A percentile compares a stretch with the other conserved stretches of the same genome.
Evolutionary conservation across 2,329 filamentous ascomycete species (phyloP).

Genomic region (Aspergillus calidoustus): DNA sequence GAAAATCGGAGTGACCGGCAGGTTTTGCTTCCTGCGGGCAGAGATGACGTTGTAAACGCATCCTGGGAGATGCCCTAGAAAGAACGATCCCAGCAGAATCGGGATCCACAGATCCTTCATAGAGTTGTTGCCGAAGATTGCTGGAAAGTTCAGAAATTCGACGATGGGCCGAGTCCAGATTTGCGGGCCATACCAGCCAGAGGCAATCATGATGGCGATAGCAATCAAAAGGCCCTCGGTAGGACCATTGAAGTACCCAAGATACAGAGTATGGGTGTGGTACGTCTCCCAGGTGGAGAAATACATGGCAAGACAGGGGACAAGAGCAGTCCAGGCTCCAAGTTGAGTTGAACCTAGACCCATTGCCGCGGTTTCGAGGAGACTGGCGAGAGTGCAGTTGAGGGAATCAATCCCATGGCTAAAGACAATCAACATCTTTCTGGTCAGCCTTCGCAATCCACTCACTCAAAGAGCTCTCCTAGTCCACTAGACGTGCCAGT

Average conservation of each 20-base stretch:
- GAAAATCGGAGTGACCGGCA: constrained; percentile 81
- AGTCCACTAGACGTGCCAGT: constrained; percentile 94
- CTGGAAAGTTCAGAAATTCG: constrained; percentile 67
- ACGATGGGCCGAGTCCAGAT: constrained; percentile 82
- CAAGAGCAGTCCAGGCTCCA: constrained; percentile 87
- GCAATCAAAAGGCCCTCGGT: constrained; percentile 94
- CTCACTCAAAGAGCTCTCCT: constrained; percentile 90
- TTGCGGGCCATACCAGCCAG: constrained; percentile 83
- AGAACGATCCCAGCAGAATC: constrained; percentile 67
- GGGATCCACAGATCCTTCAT: constrained; percentile 88
- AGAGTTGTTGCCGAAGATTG: constrained; percentile 70
- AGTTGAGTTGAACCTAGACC: constrained; percentile 81
- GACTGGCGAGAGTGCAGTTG: constrained; percentile 91
- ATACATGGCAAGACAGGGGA: constrained; percentile 96
- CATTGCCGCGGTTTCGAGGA: constrained; percentile 92
- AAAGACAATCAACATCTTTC: constrained; percentile 30
- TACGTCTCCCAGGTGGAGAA: constrained; percentile 99
- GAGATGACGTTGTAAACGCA: constrained; percentile 85
- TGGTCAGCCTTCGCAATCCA: constrained; percentile 24
- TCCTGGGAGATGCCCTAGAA: constrained; percentile 79
- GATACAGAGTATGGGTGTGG: constrained; percentile 94
- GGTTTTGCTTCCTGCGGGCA: constrained; percentile 71
- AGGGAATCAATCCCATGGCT: constrained; percentile 95
- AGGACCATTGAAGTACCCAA: constrained; percentile 95
- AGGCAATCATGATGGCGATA: constrained; percentile 80